Percentiles rank a stretch among this genome's conserved stretches.
These are phyloP conservation scores for Collybia sordida DNA, from an alignment of 768 basidiomycete genomes.

Conservation along the genomic window DNA sequence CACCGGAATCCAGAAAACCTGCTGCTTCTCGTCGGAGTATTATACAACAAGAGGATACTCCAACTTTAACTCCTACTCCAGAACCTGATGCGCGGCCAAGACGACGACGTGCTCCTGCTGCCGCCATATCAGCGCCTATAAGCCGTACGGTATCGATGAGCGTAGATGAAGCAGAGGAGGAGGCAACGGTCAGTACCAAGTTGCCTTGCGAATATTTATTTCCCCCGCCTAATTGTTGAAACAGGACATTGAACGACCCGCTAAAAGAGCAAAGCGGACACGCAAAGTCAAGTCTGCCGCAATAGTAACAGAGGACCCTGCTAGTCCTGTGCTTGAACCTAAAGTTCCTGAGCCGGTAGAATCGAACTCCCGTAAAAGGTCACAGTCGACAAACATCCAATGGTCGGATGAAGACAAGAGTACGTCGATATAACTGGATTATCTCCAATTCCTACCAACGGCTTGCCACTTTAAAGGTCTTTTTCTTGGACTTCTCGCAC, in stretches of 20 bases:
- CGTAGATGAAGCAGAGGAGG: constrained; percentile 22
- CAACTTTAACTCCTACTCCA: constrained; percentile 64
- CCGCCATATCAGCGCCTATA: constrained; percentile 10
- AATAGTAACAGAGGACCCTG: constrained; percentile 33
- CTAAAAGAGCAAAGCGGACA: constrained; percentile 37
- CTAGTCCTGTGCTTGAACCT: constrained; percentile 24
- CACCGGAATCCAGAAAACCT: constrained; percentile 31
- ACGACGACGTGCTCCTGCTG: constrained; percentile 20
- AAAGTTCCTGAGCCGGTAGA: constrained; percentile 23
- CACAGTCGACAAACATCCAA: constrained; percentile 26
- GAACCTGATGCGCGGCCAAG: constrained; percentile 50
- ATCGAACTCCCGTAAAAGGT: constrained; percentile 25
- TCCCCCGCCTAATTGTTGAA: constrained; percentile 9
- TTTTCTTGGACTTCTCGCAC: constrained; percentile 55
- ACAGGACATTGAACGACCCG: constrained; percentile 34
- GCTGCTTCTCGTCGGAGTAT: constrained; percentile 35
- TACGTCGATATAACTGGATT: constrained; percentile 23
- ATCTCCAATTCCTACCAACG: background rate
- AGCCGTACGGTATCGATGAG: constrained; percentile 17
- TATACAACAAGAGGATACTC: constrained; percentile 48
- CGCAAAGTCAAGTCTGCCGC: constrained; percentile 44
- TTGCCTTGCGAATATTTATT: background rate
- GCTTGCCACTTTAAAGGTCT: constrained; percentile 31
- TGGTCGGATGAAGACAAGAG: constrained; percentile 75
- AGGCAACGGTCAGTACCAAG: constrained; percentile 16